These are phyloP conservation scores for Smallanthus sonchifolius DNA, from an alignment of 129 eudicot species.

Conservation along the genomic window DNA sequence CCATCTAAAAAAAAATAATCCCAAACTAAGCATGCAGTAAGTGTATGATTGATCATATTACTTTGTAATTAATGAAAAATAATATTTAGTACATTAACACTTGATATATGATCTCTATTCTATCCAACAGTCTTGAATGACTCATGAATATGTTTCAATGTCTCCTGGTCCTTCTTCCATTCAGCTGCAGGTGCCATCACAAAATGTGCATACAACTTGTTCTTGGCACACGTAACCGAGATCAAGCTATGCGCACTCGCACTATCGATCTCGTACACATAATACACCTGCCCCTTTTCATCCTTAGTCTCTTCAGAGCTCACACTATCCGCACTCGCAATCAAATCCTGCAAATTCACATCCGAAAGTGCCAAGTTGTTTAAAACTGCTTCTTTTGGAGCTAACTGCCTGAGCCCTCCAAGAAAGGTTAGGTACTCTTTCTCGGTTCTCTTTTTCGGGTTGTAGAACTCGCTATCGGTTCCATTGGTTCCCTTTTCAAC, in stretches of 20 bases:
- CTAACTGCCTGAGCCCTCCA: constrained; percentile 62
- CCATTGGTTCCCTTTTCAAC: constrained; percentile 96
- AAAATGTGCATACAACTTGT: constrained; percentile 90
- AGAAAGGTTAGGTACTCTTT: constrained; percentile 75
- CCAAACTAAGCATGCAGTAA: too few species aligned
- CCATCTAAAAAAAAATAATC: too few species aligned
- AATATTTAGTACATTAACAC: too few species aligned
- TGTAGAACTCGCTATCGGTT: constrained; percentile 90
- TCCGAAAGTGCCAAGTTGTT: constrained; percentile 84
- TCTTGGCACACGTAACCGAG: constrained; percentile 76
- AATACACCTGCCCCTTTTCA: constrained; percentile 84
- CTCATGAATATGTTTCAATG: constrained; percentile 74
- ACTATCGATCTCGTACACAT: constrained; percentile 73
- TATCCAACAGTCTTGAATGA: constrained; percentile 75
- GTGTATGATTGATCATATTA: too few species aligned
- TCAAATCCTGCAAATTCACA: constrained; percentile 73
- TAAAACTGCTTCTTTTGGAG: constrained; percentile 69
- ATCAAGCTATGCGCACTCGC: constrained; percentile 68
- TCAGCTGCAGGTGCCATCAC: constrained; percentile 81
- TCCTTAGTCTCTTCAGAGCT: constrained; percentile 67
- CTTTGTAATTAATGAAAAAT: too few species aligned
- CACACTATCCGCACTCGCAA: constrained; percentile 62
- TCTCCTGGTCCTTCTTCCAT: constrained; percentile 80
- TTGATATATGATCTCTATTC: background rate
- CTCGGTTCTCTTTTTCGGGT: constrained; percentile 76